These are phyloP conservation scores for Neospermospora avenae DNA, from an alignment of 2,329 filamentous ascomycete species.

Conservation along the genomic window DNA sequence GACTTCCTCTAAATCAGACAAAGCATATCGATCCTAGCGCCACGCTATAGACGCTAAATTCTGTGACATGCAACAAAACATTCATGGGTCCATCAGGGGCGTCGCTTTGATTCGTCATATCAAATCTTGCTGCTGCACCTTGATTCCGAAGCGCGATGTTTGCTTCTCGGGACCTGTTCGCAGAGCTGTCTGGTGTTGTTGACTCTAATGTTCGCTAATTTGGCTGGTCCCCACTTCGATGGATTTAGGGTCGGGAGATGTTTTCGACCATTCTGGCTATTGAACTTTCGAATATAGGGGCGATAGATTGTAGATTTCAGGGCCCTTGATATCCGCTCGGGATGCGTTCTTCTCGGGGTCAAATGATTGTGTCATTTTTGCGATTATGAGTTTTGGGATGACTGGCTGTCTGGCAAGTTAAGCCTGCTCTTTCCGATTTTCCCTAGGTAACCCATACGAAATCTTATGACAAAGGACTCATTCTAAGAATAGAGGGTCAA, in stretches of 20 bases:
- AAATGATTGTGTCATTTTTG: not conserved
- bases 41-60: constrained; percentile 10
- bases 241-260: not conserved
- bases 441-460: not conserved
- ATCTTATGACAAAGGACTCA: not conserved
- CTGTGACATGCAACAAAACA: constrained; percentile 10
- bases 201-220: not conserved
- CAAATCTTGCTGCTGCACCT: too few species aligned
- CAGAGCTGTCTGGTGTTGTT: too few species aligned
- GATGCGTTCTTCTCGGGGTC: too few species aligned
- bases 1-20: not conserved
- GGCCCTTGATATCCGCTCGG: too few species aligned
- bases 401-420: not conserved
- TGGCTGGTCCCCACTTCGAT: not conserved
- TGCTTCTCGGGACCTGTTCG: not conserved
- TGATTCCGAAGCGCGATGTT: not conserved
- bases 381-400: not conserved
- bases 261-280: not conserved
- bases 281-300: too few species aligned
- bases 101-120: not conserved
- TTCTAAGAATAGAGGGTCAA: not conserved
- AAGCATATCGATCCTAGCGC: constrained; percentile 9
- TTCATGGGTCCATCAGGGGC: not conserved
- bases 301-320: not conserved
- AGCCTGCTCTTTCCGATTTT: not conserved